Evolutionary conservation across 352 stramenopile species (phyloP), one percentile per base, ranked within the genome.

Genomic region (Phytophthora parvispora): DNA sequence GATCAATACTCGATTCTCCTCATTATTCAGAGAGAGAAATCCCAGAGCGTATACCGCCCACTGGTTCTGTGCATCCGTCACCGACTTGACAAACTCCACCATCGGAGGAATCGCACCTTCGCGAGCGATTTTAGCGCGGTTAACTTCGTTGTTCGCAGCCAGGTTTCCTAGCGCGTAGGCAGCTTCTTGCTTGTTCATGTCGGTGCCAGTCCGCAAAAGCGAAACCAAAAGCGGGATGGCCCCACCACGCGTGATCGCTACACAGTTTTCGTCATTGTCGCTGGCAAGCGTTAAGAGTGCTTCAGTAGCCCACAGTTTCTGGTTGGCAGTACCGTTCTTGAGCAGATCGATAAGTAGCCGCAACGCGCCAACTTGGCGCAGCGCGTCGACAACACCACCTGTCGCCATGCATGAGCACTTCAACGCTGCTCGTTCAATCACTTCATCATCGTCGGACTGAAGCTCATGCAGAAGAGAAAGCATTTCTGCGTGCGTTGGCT

Each of bases 41-140:
- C 55, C 67, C 6, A 78, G 9, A 1, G 70, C 65, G 12, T 68
- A 64, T 3, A 68, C 54, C 1, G 65, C 70, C 50, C 67, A 60
- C n/a, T 78, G 60, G 29, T 64, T 78, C 16, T 78, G 65, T 6
- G 32, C 49, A n/a, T 72, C 57, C 8, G 49, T 74, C 4, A 55
- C 60, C 12, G 56, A 47, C 38, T 47, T 60, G 12, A 75, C 24
- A 22, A 78, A 73, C 0, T 20, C 47, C 2, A 75, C 56, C 31
- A 78, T 58, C 2, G 60, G 55, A 24, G 60, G 55, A 49, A 75
- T 72, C 1, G 61, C 62, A 38, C 45, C 32, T 54, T 51, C 40
- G 3, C 15, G 5, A 4, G 15, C 48, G 36, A 70, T 64, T n/a
- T 15, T 27, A 0, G 12, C 15, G 27, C 54, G 34, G 9, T 47